Evolutionary conservation across 2,329 filamentous ascomycete genomes (phyloP), one percentile per base, ranked within the genome.

Genomic region (Graphilbum ipis-grandicollis): DNA sequence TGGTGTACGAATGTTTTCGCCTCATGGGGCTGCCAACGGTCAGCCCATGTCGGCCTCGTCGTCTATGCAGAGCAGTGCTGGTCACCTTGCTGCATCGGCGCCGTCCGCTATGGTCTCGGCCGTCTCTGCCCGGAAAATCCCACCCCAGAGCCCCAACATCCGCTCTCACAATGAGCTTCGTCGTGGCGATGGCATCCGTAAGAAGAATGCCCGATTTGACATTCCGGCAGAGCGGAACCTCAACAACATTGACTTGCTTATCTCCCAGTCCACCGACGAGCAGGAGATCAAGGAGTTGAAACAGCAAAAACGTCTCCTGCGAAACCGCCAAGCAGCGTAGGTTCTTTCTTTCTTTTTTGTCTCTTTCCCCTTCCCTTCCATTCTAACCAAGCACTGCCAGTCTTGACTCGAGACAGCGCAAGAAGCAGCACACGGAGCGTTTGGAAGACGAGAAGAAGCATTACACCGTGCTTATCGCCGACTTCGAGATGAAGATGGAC

Each of bases 181-280:
- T 43, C 71, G 82, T 47, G 75, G 83, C 39, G 85, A 92, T 48
- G 84, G 90, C 43, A 92, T 96, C 57, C 75, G 90, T 51, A 98
- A 98, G 75, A 96, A 96, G 79, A 98, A 96, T 52, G 85, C 86
- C 46, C 80, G 88, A 47, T 94, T 96, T 58, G 88, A 96, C 52
- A 98, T 98, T 47, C 90, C 90, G 9, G 76, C 82, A 32, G 90
- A 94, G 60, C 75, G 86, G 43, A 96, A 86, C 51, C 71, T 98
- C 48, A 77, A 72, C 65, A 96, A 92, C 60, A 96, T 98, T 58
- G 90, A 98, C 56, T 71, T 83, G 43, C 68, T 96, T 52, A 96
- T 98, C 57, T 69, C 78, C 37, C 76, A 83, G 58, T 88, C 84
- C 26, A 84, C 74, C 39, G 79, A 92, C 56, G 88, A 96, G 51